Evolutionary conservation across 192 early-diverging fungal species (phyloP).

Genomic region (Linnemannia zychae): DNA sequence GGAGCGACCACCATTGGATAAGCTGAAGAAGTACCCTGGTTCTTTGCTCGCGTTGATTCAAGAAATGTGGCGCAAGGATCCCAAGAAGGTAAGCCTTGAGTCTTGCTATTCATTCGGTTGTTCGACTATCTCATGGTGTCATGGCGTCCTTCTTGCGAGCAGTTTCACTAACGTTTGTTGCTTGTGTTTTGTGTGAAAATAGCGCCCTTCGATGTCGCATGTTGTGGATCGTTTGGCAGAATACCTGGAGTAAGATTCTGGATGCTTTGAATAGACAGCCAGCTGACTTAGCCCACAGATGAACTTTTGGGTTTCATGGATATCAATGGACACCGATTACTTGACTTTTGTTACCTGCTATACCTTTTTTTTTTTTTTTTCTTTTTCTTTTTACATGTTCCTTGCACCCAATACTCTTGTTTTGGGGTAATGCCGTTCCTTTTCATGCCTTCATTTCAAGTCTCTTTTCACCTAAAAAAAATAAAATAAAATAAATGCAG

Average conservation of each 20-base stretch:
- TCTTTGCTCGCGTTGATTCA: slow-evolving; percentile 72
- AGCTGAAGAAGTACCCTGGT: slow-evolving; percentile 70
- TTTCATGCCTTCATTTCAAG: neutral
- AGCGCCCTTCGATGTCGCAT: slow-evolving; percentile 52
- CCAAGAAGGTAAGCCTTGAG: slow-evolving; percentile 56
- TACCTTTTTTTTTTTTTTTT: slow-evolving; percentile 4
- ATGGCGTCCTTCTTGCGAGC: too few relatives aligned
- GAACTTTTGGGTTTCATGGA: neutral
- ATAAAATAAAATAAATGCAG: slow-evolving; percentile 3
- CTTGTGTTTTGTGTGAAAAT: slow-evolving; percentile 4
- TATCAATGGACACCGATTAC: too few relatives aligned
- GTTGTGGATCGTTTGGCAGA: slow-evolving; percentile 52
- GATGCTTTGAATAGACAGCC: too few relatives aligned
- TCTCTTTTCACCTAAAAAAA: neutral
- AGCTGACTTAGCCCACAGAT: too few relatives aligned
- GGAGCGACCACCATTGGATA: slow-evolving; percentile 70
- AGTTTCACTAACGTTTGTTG: too few relatives aligned
- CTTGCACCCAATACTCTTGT: neutral
- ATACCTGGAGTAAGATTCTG: slow-evolving; percentile 32
- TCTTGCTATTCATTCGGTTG: too few relatives aligned
- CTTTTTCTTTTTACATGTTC: too few relatives aligned
- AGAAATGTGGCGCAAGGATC: slow-evolving; percentile 80
- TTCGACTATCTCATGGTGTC: too few relatives aligned
- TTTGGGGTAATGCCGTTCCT: too few relatives aligned
- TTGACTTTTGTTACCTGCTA: too few relatives aligned